A percentile compares a stretch with the other conserved stretches of the same genome.
phyloP scores from a whole-genome alignment of 2,329 filamentous ascomycete genomes.

The Mollisiaceae sp. region DNA sequence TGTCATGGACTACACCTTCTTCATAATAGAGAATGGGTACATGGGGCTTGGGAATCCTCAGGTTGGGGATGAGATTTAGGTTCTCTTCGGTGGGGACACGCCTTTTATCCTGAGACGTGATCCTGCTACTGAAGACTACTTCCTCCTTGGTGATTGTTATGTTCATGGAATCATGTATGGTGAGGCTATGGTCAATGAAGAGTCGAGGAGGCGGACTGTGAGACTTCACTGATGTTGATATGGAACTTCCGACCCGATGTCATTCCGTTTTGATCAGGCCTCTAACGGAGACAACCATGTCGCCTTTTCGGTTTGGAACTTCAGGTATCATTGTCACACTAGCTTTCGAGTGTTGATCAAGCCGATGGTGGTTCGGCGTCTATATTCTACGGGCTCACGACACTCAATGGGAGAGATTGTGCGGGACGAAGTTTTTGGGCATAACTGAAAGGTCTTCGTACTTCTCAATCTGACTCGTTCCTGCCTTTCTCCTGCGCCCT shows the following conservation, averaged over 20 bases:
- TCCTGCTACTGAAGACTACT: background rate
- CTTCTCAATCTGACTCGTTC: too few species aligned
- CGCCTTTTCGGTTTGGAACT: too few species aligned
- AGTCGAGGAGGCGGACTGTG: background rate
- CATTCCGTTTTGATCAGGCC: too few species aligned
- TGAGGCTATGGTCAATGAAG: background rate
- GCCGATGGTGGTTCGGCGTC: too few species aligned
- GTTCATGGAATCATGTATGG: slow-evolving; percentile 5
- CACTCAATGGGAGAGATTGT: too few species aligned
- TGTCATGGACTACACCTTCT: background rate
- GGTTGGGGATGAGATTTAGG: slow-evolving; percentile 1
- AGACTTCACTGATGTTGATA: background rate
- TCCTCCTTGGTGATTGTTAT: slow-evolving; percentile 4
- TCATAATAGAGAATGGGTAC: slow-evolving; percentile 4
- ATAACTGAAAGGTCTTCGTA: too few species aligned
- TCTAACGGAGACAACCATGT: too few species aligned
- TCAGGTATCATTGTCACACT: too few species aligned
- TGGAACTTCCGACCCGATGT: background rate
- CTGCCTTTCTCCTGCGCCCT: too few species aligned
- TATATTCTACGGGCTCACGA: too few species aligned
- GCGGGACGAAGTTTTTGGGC: too few species aligned
- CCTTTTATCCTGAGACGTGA: background rate
- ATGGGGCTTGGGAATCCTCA: slow-evolving; percentile 2
- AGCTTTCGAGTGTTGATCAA: too few species aligned
- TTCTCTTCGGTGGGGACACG: background rate